phyloP scores from a whole-genome alignment of 1,139 yeast genomes.

The Debaryomycetaceae sp. region DNA sequence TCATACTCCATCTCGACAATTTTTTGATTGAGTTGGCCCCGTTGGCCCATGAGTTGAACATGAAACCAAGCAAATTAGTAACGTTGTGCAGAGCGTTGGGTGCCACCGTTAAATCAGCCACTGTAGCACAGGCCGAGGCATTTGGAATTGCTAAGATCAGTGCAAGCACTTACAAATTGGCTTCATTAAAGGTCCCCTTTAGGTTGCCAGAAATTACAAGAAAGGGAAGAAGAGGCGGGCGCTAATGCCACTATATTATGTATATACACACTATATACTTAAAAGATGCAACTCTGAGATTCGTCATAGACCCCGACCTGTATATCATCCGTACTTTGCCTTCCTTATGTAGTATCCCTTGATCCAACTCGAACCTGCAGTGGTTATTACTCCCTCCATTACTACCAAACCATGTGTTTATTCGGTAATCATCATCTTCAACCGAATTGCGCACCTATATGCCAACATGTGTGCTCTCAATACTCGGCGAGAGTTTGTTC shows the following conservation, averaged over 20 bases:
- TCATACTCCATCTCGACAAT: slow-evolving; percentile 71
- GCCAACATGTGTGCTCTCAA: neutral
- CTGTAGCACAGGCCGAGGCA: slow-evolving; percentile 80
- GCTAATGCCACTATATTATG: neutral
- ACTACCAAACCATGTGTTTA: neutral
- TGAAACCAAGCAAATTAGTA: slow-evolving; percentile 72
- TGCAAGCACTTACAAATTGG: slow-evolving; percentile 71
- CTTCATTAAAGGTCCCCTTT: slow-evolving; percentile 83
- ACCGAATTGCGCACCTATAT: neutral
- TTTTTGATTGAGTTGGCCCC: slow-evolving; percentile 77
- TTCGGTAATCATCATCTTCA: neutral
- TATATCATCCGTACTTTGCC: no score
- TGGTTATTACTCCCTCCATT: no score
- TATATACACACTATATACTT: neutral
- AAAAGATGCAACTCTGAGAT: neutral
- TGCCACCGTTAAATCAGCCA: slow-evolving; percentile 69
- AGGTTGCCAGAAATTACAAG: slow-evolving; percentile 80
- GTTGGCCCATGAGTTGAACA: slow-evolving; percentile 76
- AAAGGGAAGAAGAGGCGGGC: slow-evolving; percentile 44
- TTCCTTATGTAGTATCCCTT: no score
- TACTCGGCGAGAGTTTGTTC: no score
- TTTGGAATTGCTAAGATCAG: slow-evolving; percentile 69
- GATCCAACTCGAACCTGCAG: no score
- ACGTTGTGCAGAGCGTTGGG: slow-evolving; percentile 79
- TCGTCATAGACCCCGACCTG: neutral